A percentile compares a stretch with the other conserved stretches of the same genome.
phyloP scores from a whole-genome alignment of 257 asterid genomes.

The Striga asiatica region DNA sequence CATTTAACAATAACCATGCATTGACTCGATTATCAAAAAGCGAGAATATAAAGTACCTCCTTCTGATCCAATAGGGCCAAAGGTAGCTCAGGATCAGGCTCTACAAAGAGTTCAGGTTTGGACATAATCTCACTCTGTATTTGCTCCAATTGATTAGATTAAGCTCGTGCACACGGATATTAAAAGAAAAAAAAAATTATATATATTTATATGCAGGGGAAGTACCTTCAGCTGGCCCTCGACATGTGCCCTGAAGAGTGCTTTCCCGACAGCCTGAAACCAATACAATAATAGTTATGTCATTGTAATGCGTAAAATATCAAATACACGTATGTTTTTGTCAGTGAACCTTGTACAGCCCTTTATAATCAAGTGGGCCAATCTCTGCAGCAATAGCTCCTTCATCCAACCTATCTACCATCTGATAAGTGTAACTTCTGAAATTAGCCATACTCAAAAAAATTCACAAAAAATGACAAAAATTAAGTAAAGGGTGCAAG shows the following conservation, averaged over 20 bases:
- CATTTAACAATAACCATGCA: slow-evolving; percentile 6
- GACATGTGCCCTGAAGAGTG: slow-evolving; percentile 90
- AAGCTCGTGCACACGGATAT: slow-evolving; percentile 13
- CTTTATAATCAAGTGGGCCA: slow-evolving; percentile 72
- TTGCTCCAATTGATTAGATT: slow-evolving; percentile 19
- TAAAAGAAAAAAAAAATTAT: slow-evolving; percentile 12
- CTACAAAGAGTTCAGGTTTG: slow-evolving; percentile 81
- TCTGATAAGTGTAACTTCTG: slow-evolving; percentile 28
- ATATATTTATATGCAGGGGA: not conserved
- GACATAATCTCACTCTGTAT: slow-evolving; percentile 83
- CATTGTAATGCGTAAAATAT: slow-evolving; percentile 11
- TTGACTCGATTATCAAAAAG: not conserved
- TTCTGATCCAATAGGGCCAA: slow-evolving; percentile 84
- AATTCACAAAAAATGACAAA: not conserved
- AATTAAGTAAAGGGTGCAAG: not conserved
- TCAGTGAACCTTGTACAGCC: slow-evolving; percentile 71
- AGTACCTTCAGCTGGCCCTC: slow-evolving; percentile 90
- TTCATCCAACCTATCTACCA: slow-evolving; percentile 85
- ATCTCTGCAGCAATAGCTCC: slow-evolving; percentile 55
- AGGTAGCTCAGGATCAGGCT: slow-evolving; percentile 91
- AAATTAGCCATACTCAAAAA: not conserved
- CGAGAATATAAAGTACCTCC: slow-evolving; percentile 39
- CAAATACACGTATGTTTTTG: slow-evolving; percentile 17
- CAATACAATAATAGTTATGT: slow-evolving; percentile 20
- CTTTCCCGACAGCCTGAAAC: slow-evolving; percentile 84